Evolutionary conservation across 345 rosid species (phyloP).

Genomic region (Eucalyptus pauciflora): DNA sequence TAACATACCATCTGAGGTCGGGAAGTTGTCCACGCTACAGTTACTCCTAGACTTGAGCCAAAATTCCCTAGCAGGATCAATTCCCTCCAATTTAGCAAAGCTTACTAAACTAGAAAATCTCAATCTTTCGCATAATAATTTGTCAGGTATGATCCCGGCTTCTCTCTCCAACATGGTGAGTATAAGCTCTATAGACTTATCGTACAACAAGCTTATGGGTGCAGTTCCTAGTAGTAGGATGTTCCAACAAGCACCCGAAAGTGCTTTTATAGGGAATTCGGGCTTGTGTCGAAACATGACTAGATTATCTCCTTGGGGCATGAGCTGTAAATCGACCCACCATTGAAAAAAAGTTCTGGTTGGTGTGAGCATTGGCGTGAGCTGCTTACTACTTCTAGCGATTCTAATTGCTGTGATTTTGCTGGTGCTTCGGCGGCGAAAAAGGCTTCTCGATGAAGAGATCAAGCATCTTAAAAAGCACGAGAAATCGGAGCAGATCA

Average conservation of each 20-base stretch:
- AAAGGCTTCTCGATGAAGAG: too few relatives aligned
- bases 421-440: not conserved
- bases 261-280: conserved; percentile 29
- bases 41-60: conserved; percentile 44
- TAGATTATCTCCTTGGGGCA: conserved; percentile 26
- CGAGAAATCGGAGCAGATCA: too few relatives aligned
- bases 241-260: conserved; percentile 30
- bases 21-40: conserved; percentile 23
- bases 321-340: not conserved
- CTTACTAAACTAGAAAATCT: conserved; percentile 33
- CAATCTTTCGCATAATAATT: conserved; percentile 40
- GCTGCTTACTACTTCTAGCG: conserved; percentile 4
- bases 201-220: conserved; percentile 41
- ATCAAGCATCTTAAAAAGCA: too few relatives aligned
- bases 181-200: conserved; percentile 32
- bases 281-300: conserved; percentile 44
- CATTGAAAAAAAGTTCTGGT: conserved; percentile 11
- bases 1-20: conserved; percentile 28
- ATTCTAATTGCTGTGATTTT: not conserved
- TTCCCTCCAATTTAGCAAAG: conserved; percentile 31
- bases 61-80: conserved; percentile 42
- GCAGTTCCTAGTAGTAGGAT: conserved; percentile 22
- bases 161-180: conserved; percentile 31
- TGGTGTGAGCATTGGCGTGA: conserved; percentile 21
- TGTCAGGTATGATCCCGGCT: conserved; percentile 37